Base-by-base conservation (phyloP, 306 rosid genomes). In the Castanospermum australe region DNA sequence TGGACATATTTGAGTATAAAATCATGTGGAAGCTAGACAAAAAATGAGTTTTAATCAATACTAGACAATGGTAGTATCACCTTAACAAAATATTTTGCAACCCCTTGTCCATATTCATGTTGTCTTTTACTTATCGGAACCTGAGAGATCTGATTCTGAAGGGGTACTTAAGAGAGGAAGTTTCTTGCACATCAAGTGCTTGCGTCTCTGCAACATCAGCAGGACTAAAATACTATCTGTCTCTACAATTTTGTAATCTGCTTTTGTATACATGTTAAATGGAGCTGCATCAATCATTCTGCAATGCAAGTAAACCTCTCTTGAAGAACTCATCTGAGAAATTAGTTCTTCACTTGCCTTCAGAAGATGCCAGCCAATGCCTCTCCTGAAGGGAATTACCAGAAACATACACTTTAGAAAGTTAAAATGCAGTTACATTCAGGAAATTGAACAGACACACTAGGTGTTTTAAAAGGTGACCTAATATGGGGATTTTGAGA, bases 291-390 rank as follows among this genome's bases (percentile, higher is more conserved):
- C 98, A 35, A 92, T 91, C 85, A 90, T 90, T 90, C 99, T 84
- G 83, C 99, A 95, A 76, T 92, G 97, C 88, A 92, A 85, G 84
- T 92, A 92, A 75, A 83, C 90, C 75, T 92, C 97, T 71, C 87
- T 86, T 77, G 97, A 71, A 51, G 89, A 80, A 85, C 86, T 90
- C 93, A 87, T 86, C 83, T 67, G 87, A 45, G 90, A 90, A 68
- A 92, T 90, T 54, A 95, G 78, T 70, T 95, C 98, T 84, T 95
- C 99, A 51, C 97, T 81, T 38, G 97, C 98, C 88, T 88, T 90
- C 51, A 95, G 86, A 86, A 95, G 97, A 90, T 92, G 99, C 99
- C 97, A 90, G 54, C 99, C 99, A 75, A 95, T 91, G 79, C 94
- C 98, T 87, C 92, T 95, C 90, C 99, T 95, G 90, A 72, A 74